Conservation (phyloP, 768 basidiomycete species). For the Hysterangium stoloniferum region DNA sequence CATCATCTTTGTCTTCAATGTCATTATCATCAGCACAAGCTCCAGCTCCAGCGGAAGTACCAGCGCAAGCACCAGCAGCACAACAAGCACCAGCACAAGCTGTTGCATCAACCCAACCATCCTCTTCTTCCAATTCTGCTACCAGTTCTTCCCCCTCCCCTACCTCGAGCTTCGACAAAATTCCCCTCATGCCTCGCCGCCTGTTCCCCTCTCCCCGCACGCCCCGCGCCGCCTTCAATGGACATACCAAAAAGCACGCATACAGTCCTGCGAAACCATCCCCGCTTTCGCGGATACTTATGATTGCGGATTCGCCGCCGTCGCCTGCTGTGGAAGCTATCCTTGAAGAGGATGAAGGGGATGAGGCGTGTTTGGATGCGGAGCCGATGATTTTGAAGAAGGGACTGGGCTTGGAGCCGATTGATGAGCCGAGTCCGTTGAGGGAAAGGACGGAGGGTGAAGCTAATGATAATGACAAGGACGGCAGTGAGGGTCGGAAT, state of each 20-base stretch:
- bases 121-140: slow-evolving; percentile 19
- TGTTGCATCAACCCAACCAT: neutral
- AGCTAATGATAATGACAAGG: too few relatives aligned
- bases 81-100: slow-evolving; percentile 7
- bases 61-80: slow-evolving; percentile 19
- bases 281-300: slow-evolving; percentile 70
- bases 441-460: slow-evolving; percentile 30
- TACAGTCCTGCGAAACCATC: slow-evolving; percentile 79
- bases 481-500: neutral
- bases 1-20: slow-evolving; percentile 11
- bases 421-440: slow-evolving; percentile 40
- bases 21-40: neutral
- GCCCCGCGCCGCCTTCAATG: neutral
- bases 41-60: neutral
- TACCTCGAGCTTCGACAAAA: slow-evolving; percentile 25
- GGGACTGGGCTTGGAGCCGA: slow-evolving; percentile 13
- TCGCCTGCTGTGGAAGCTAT: slow-evolving; percentile 17
- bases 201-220: slow-evolving; percentile 9
- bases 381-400: slow-evolving; percentile 12
- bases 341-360: slow-evolving; percentile 26
- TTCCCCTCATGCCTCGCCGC: slow-evolving; percentile 25
- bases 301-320: slow-evolving; percentile 58
- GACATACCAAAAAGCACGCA: slow-evolving; percentile 55
- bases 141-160: slow-evolving; percentile 3
- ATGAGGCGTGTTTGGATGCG: slow-evolving; percentile 23